A percentile compares a stretch with the other conserved stretches of the same genome.
phyloP scores from a whole-genome alignment of 257 asterid genomes.

The Nemophila menziesii region DNA sequence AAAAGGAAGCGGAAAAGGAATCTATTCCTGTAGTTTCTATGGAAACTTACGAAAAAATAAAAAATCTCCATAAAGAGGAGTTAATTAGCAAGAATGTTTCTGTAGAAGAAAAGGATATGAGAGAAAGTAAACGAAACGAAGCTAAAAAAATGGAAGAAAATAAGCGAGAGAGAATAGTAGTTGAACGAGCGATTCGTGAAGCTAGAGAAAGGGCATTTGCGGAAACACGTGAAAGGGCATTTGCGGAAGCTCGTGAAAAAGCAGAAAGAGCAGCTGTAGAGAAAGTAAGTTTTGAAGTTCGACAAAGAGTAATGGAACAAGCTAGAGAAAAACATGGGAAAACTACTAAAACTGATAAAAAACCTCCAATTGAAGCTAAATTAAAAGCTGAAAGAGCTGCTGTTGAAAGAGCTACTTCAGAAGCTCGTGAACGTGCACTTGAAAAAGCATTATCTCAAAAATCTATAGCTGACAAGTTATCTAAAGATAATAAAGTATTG shows the following conservation, averaged over 20 bases:
- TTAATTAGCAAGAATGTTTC: slow-evolving; percentile 13
- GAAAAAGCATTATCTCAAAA: slow-evolving; percentile 78
- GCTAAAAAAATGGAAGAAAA: slow-evolving; percentile 47
- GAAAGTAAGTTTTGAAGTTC: slow-evolving; percentile 74
- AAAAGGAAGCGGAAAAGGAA: slow-evolving; percentile 18
- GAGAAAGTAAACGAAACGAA: slow-evolving; percentile 27
- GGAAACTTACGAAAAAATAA: slow-evolving; percentile 26
- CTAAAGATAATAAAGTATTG: slow-evolving; percentile 38
- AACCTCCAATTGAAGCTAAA: slow-evolving; percentile 58
- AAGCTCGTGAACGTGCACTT: slow-evolving; percentile 94
- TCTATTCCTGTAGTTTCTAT: slow-evolving; percentile 20
- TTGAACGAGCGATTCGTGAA: slow-evolving; percentile 88
- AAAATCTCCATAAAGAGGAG: slow-evolving; percentile 19
- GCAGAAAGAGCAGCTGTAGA: slow-evolving; percentile 93
- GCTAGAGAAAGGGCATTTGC: slow-evolving; percentile 93
- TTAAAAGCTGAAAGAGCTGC: slow-evolving; percentile 91
- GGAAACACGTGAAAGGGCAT: slow-evolving; percentile 97
- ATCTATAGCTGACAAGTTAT: slow-evolving; percentile 23
- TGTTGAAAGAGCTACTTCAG: slow-evolving; percentile 87
- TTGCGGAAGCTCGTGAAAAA: slow-evolving; percentile 84
- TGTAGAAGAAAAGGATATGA: slow-evolving; percentile 27
- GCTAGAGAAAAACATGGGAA: slow-evolving; percentile 60
- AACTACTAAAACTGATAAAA: slow-evolving; percentile 31
- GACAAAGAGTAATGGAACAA: slow-evolving; percentile 56
- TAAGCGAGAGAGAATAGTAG: slow-evolving; percentile 61